phyloP scores from a whole-genome alignment of 2,329 filamentous ascomycete genomes.

The Alternaria conjuncta region DNA sequence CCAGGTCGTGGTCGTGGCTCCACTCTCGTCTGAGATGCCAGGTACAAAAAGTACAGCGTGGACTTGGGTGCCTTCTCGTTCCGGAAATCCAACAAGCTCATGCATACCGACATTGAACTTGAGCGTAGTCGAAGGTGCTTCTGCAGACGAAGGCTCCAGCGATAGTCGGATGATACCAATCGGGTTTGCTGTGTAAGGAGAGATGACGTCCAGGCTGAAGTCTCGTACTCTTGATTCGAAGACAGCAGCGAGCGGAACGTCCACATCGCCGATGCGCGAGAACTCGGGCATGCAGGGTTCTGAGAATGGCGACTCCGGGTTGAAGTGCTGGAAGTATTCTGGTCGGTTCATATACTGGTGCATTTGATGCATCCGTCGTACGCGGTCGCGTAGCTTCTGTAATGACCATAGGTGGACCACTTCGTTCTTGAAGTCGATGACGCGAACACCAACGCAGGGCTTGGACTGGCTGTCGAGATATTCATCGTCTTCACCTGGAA shows the following conservation, averaged over 20 bases:
- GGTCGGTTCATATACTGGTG: slow-evolving; percentile 95
- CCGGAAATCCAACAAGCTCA: slow-evolving; percentile 90
- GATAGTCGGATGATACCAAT: slow-evolving; percentile 91
- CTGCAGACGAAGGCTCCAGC: slow-evolving; percentile 89
- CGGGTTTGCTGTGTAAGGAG: slow-evolving; percentile 88
- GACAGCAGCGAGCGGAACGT: slow-evolving; percentile 89
- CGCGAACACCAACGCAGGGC: slow-evolving; percentile 87
- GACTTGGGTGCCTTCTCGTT: slow-evolving; percentile 92
- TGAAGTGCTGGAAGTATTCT: slow-evolving; percentile 92
- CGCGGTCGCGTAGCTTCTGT: slow-evolving; percentile 85
- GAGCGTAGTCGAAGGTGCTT: slow-evolving; percentile 87
- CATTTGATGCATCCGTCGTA: slow-evolving; percentile 94
- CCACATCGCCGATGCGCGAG: slow-evolving; percentile 88
- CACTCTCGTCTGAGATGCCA: slow-evolving; percentile 80
- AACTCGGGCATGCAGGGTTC: slow-evolving; percentile 92
- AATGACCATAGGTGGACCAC: slow-evolving; percentile 94
- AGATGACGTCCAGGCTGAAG: slow-evolving; percentile 87
- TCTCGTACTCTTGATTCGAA: slow-evolving; percentile 96
- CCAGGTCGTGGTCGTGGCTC: slow-evolving; percentile 94
- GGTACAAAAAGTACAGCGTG: slow-evolving; percentile 97
- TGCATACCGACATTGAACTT: slow-evolving; percentile 99
- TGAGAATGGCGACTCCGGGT: slow-evolving; percentile 89
- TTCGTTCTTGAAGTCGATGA: slow-evolving; percentile 86
- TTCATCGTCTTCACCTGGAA: slow-evolving; percentile 83
- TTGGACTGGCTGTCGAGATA: slow-evolving; percentile 82